Evolutionary conservation across 495 filamentous ascomycete species (phyloP).

Genomic region (Penicillium bialowiezense): DNA sequence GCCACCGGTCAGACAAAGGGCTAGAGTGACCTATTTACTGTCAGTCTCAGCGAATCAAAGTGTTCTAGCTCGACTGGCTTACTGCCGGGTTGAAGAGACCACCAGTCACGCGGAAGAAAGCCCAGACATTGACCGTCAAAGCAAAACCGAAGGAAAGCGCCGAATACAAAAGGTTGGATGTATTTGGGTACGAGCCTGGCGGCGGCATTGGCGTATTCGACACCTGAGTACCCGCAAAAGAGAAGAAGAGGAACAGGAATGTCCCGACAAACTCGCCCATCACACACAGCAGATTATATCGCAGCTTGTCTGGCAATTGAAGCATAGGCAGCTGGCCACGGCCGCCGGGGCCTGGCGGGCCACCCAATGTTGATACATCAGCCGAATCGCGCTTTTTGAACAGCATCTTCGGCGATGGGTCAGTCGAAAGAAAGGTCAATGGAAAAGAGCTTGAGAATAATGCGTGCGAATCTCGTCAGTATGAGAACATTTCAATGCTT

Average conservation of each 20-base stretch:
- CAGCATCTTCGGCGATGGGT: neutral
- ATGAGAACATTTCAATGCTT: neutral
- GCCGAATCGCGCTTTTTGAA: constrained; percentile 12
- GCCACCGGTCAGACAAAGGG: constrained; percentile 54
- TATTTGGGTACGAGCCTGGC: constrained; percentile 37
- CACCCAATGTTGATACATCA: constrained; percentile 12
- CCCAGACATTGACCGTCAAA: constrained; percentile 78
- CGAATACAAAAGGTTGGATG: constrained; percentile 62
- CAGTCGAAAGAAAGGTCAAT: neutral
- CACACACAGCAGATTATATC: constrained; percentile 56
- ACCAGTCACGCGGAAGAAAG: constrained; percentile 78
- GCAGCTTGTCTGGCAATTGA: constrained; percentile 29
- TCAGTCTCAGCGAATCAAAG: neutral
- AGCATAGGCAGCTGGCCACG: constrained; percentile 41
- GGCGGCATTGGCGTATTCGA: constrained; percentile 50
- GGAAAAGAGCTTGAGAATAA: neutral
- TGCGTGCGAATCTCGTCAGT: neutral
- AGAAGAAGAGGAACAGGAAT: constrained; percentile 79
- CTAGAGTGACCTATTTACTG: constrained; percentile 51
- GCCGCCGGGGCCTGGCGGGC: constrained; percentile 1
- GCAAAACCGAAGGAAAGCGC: constrained; percentile 70
- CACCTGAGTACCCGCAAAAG: constrained; percentile 75
- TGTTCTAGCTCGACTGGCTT: constrained; percentile 7
- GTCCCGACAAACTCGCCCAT: constrained; percentile 76
- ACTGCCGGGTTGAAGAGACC: constrained; percentile 82